Conservation (phyloP, 2,329 filamentous ascomycete genomes). For the Fusarium continuum region DNA sequence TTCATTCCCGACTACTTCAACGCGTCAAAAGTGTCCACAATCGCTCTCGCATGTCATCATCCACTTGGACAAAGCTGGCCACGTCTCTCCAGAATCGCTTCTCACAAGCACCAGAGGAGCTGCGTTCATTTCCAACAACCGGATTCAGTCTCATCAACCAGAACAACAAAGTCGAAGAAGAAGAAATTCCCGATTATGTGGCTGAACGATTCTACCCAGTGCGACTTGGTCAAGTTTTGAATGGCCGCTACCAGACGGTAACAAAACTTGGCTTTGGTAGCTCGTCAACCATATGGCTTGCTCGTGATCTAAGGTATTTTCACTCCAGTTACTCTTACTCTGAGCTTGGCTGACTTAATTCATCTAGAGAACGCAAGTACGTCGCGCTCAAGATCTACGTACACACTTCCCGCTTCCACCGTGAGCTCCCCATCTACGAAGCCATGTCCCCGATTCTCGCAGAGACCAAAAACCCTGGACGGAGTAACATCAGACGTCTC, state of each 20-base stretch:
- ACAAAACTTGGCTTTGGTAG: constrained; percentile 54
- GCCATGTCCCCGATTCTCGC: not conserved
- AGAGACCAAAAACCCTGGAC: not conserved
- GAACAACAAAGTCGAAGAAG: constrained; percentile 46
- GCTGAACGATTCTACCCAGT: constrained; percentile 51
- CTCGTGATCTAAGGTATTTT: constrained; percentile 28
- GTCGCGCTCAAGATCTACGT: constrained; percentile 47
- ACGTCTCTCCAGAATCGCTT: not conserved
- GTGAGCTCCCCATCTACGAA: constrained; percentile 33
- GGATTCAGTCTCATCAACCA: not conserved
- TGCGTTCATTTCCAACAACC: not conserved
- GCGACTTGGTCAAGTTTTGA: constrained; percentile 50
- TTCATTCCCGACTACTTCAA: no score
- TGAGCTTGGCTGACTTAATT: not conserved
- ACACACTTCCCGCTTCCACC: constrained; percentile 34
- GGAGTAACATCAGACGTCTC: constrained; percentile 32
- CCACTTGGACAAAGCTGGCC: not conserved
- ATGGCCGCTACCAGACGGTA: constrained; percentile 49
- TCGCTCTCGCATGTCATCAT: not conserved
- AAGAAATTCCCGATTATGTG: constrained; percentile 48
- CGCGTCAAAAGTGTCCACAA: not conserved
- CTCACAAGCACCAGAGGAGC: not conserved
- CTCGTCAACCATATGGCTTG: constrained; percentile 56
- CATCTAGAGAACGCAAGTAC: constrained; percentile 38
- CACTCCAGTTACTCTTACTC: no score